Base-by-base conservation (phyloP, 2,329 filamentous ascomycete genomes). In the Coleophoma eucalyptorum region DNA sequence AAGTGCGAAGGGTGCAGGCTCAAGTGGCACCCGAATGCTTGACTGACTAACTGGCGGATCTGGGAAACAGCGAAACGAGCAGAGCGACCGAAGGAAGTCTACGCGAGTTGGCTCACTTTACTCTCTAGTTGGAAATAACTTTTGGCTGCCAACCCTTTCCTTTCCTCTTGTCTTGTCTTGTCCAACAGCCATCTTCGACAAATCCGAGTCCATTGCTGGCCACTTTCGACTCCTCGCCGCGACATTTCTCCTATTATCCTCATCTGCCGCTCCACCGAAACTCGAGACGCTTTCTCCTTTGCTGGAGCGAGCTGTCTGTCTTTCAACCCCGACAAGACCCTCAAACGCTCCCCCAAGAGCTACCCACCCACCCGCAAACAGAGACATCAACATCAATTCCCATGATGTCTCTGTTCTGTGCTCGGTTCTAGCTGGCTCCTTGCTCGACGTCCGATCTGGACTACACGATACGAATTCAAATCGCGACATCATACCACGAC, bases 341-440 rank as follows among this genome's bases (percentile, higher is more conserved):
- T n/a, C 35, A 6, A 38, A 26, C 41, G 15, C 5, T 15, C 42
- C 42, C 33, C 26, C 7, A 19, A 3, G 46, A 42, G 26, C 21
- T 13, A 26, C 18, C 5, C 34, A 12, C 15, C 34, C 45, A 18
- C 33, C 43, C 18, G 19, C 35, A 26, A n/a, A 26, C 40, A 19
- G 48, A 50, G 48, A 50, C 48, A 50, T 44, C 41, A 44, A 11
- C 48, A 45, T 35, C 41, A 43, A 34, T 35, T 20, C 19, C n/a
- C 46, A 52, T 44, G 50, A 52, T 52, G 50, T 52, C 50, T 52
- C 40, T 48, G n/a, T 10, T 19, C 20, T 5, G 20, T 38, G 46
- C 42, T 16, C 18, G 20, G 16, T 49, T 21, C 41, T 52, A 52
- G 50, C 47, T 34, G 40, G 31, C 41, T 5, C 32, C 13, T 31